Conservation (phyloP, 805 yeast genomes). For the Yarrowia keelungensis region DNA sequence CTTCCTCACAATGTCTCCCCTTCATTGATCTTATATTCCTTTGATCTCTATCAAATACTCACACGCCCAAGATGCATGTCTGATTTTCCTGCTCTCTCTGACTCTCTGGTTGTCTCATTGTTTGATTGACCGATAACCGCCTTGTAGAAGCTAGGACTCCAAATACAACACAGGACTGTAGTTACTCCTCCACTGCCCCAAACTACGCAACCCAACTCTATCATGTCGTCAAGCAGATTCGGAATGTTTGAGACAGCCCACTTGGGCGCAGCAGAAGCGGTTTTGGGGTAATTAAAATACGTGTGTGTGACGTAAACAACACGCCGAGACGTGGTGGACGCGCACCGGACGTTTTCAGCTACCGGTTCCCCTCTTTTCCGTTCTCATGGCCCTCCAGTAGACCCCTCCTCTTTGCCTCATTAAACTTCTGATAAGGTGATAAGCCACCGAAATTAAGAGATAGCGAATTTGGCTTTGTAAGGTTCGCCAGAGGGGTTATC, state of each 20-base stretch:
- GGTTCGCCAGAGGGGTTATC: conserved; percentile 30
- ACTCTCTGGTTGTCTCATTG: not conserved
- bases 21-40: too few relatives aligned
- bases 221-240: not conserved
- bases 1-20: too few relatives aligned
- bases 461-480: conserved; percentile 11
- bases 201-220: conserved; percentile 27
- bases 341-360: not conserved
- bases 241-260: conserved; percentile 26
- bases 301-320: not conserved
- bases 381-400: not conserved
- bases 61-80: too few relatives aligned
- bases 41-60: too few relatives aligned
- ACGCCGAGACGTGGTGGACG: not conserved
- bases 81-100: too few relatives aligned
- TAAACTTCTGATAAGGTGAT: conserved; percentile 37
- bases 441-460: conserved; percentile 37
- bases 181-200: conserved; percentile 22
- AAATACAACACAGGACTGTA: conserved; percentile 7
- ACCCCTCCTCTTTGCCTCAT: conserved; percentile 8
- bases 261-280: not conserved
- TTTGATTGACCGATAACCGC: conserved; percentile 10
- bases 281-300: too few relatives aligned
- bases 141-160: not conserved
- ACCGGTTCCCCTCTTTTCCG: not conserved